phyloP scores from a whole-genome alignment of 495 filamentous ascomycete species.

The Choiromyces venosus region DNA sequence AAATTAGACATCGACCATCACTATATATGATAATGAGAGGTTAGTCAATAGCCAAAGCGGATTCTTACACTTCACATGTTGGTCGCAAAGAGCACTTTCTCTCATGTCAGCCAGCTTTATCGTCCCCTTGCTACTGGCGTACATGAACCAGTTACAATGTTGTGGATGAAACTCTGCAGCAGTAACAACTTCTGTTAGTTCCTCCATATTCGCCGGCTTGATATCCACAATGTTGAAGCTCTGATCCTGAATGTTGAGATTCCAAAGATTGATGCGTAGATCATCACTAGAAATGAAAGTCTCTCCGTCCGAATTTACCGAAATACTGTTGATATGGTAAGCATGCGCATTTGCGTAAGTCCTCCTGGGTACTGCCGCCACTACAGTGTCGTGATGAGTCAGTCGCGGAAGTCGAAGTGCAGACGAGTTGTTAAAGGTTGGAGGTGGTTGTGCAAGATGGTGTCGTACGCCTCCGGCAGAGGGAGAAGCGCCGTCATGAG shows the following conservation, averaged over 20 bases:
- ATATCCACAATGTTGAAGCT: slow-evolving; percentile 99
- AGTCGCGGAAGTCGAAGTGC: slow-evolving; percentile 88
- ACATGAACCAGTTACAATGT: slow-evolving; percentile 99
- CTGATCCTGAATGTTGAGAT: slow-evolving; percentile 97
- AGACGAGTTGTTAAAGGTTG: slow-evolving; percentile 74
- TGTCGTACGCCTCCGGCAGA: slow-evolving; percentile 38
- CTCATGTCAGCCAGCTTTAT: slow-evolving; percentile 99
- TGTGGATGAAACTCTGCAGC: slow-evolving; percentile 95
- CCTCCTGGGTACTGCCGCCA: slow-evolving; percentile 88
- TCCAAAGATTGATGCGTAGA: slow-evolving; percentile 96
- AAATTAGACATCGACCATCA: slow-evolving; percentile 16
- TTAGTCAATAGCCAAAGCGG: background rate
- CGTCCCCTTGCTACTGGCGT: slow-evolving; percentile 96
- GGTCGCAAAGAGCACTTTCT: slow-evolving; percentile 89
- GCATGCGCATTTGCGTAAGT: slow-evolving; percentile 98
- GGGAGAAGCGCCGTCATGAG: slow-evolving; percentile 59
- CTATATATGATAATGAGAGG: background rate
- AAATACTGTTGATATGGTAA: slow-evolving; percentile 99
- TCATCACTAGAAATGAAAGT: slow-evolving; percentile 99
- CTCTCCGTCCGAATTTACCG: slow-evolving; percentile 97
- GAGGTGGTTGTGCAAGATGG: slow-evolving; percentile 43
- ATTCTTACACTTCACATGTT: slow-evolving; percentile 84
- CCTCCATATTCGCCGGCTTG: slow-evolving; percentile 99
- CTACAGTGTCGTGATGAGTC: slow-evolving; percentile 97
- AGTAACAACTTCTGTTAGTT: slow-evolving; percentile 97